Evolutionary conservation across 306 rosid species (phyloP).

Genomic region (Sindora glabra): DNA sequence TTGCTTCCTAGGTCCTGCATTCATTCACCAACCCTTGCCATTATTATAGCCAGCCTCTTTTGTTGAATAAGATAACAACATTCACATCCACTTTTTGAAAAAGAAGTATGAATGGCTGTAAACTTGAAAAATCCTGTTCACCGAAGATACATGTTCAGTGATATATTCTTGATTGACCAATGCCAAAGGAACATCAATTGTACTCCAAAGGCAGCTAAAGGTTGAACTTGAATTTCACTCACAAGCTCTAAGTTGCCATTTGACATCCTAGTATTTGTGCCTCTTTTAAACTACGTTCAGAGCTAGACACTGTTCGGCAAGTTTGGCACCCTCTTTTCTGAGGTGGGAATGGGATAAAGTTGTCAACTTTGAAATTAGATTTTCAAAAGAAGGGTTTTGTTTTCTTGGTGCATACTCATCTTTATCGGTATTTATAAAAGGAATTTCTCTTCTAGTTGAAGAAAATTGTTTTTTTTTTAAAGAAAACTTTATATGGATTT

Average conservation of each 20-base stretch:
- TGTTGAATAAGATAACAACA: constrained; percentile 28
- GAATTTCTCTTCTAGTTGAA: no score
- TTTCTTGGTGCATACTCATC: no score
- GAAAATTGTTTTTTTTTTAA: no score
- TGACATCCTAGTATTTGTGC: background rate
- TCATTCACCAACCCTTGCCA: constrained; percentile 22
- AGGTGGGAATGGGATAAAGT: background rate
- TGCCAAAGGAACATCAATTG: constrained; percentile 2
- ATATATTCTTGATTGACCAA: constrained; percentile 13
- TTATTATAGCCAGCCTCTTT: constrained; percentile 12
- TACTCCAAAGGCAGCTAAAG: constrained; percentile 14
- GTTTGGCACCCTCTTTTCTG: no score
- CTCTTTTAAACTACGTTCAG: no score
- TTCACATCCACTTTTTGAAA: constrained; percentile 16
- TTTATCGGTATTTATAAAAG: no score
- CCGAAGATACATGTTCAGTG: constrained; percentile 1
- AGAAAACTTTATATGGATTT: no score
- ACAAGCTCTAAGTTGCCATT: constrained; percentile 8
- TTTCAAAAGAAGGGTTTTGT: no score
- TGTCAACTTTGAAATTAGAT: background rate
- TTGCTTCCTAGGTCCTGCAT: constrained; percentile 17
- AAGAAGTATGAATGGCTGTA: constrained; percentile 9
- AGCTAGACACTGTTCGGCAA: no score
- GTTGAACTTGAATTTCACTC: background rate
- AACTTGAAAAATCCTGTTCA: constrained; percentile 14